Evolutionary conservation across 1,284 basidiomycete genomes (phyloP).

Genomic region (Mrakiaceae sp.): DNA sequence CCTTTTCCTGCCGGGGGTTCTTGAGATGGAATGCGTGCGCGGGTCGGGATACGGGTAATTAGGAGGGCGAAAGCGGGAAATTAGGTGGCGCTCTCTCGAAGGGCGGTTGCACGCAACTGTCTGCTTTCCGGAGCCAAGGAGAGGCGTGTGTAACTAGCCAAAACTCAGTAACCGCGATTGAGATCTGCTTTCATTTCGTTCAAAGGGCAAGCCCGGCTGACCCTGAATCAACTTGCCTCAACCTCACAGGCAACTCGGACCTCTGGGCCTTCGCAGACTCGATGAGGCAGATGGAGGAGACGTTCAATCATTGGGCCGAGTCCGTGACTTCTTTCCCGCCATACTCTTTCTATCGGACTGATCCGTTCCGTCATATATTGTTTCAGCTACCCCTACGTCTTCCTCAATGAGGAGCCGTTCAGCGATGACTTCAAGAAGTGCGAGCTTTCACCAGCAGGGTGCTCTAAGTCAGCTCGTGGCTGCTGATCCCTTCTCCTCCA

Average conservation of each 20-base stretch:
- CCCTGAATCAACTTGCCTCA: too few relatives aligned
- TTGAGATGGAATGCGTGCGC: background rate
- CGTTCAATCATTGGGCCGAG: conserved; percentile 65
- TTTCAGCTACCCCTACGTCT: conserved; percentile 45
- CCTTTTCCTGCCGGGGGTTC: background rate
- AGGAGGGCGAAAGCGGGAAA: background rate
- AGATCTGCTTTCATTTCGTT: background rate
- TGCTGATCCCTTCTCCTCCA: background rate
- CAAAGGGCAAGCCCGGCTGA: background rate
- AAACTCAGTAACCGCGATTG: too few relatives aligned
- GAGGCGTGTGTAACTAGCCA: background rate
- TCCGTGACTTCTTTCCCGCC: conserved; percentile 43
- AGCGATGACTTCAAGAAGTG: conserved; percentile 64
- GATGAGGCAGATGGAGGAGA: conserved; percentile 37
- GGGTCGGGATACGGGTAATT: background rate
- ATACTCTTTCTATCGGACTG: background rate
- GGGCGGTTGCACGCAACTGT: background rate
- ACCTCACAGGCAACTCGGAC: conserved; percentile 63
- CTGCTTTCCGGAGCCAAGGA: too few relatives aligned
- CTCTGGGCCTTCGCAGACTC: conserved; percentile 49
- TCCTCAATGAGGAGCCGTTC: conserved; percentile 73
- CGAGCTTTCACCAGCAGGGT: conserved; percentile 15
- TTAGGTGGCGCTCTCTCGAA: background rate
- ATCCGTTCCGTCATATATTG: background rate
- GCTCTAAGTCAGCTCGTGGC: conserved; percentile 1